These are phyloP conservation scores for Hypericum androsaemum DNA, from an alignment of 345 rosid genomes.

Conservation along the genomic window DNA sequence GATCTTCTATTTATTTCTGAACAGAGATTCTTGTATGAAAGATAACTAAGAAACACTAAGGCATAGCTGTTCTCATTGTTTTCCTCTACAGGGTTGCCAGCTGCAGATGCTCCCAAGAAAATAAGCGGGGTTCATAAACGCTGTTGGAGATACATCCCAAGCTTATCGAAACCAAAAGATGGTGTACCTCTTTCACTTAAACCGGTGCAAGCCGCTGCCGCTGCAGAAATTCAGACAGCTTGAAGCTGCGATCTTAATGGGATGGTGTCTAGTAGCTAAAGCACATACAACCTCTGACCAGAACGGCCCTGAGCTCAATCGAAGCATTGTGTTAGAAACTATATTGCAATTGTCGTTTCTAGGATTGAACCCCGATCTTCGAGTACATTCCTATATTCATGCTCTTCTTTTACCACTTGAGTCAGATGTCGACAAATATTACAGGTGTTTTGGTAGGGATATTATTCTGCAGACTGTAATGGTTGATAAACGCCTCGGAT, in stretches of 20 bases:
- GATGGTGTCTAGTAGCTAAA: too few species aligned
- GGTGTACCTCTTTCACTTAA: constrained; percentile 12
- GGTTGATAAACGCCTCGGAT: too few species aligned
- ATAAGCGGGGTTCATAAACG: constrained; percentile 87
- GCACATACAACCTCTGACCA: too few species aligned
- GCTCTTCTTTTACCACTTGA: too few species aligned
- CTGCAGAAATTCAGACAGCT: constrained; percentile 40
- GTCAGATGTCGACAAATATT: too few species aligned
- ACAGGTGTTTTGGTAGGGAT: too few species aligned
- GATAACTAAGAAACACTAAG: neutral
- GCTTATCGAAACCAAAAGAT: constrained; percentile 28
- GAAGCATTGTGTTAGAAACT: too few species aligned
- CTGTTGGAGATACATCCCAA: constrained; percentile 81
- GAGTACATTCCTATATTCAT: too few species aligned
- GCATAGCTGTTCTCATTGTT: constrained; percentile 5
- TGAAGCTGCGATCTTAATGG: constrained; percentile 17
- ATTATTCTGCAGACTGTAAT: too few species aligned
- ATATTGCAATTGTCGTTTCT: too few species aligned
- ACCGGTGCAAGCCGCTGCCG: constrained; percentile 31
- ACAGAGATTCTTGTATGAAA: neutral
- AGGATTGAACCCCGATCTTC: too few species aligned
- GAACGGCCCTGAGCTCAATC: too few species aligned
- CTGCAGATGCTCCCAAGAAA: constrained; percentile 73
- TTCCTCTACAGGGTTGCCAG: constrained; percentile 43
- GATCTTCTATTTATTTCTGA: neutral